phyloP scores from a whole-genome alignment of 352 stramenopile species.

The Thraustochytrium sp. region DNA sequence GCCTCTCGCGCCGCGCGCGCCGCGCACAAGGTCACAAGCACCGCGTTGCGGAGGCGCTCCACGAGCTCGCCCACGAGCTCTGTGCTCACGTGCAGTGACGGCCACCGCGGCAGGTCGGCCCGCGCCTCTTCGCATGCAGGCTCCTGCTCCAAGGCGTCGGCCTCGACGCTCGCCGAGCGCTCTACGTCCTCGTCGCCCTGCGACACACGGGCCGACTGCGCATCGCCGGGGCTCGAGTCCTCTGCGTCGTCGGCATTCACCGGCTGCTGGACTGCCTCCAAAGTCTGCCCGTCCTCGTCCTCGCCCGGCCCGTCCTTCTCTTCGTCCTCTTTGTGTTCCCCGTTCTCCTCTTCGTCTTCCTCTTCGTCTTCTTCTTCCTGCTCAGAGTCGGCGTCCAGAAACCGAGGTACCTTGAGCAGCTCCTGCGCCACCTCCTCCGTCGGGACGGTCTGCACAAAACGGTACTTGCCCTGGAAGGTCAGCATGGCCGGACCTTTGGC shows the following conservation, averaged over 20 bases:
- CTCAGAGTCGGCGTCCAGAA: not conserved
- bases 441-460: conserved; percentile 56
- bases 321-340: conserved; percentile 14
- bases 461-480: conserved; percentile 54
- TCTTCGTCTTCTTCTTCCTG: conserved; percentile 45
- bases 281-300: no score
- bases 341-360: conserved; percentile 40
- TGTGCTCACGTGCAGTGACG: not conserved
- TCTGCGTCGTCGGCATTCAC: not conserved
- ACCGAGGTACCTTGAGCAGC: no score
- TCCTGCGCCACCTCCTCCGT: conserved; percentile 55
- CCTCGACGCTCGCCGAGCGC: no score
- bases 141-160: no score
- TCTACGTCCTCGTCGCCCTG: not conserved
- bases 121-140: no score
- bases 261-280: not conserved
- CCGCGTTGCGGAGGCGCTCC: not conserved
- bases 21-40: conserved; percentile 41
- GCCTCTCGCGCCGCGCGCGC: conserved; percentile 12
- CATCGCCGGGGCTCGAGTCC: conserved; percentile 40
- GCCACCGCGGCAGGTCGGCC: not conserved
- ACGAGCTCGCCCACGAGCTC: not conserved
- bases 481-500: conserved; percentile 59
- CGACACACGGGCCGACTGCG: conserved; percentile 53
- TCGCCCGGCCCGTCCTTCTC: not conserved